Evolutionary conservation across 106 monocot species (phyloP).

Genomic region (Dendrobium chrysotoxum): DNA sequence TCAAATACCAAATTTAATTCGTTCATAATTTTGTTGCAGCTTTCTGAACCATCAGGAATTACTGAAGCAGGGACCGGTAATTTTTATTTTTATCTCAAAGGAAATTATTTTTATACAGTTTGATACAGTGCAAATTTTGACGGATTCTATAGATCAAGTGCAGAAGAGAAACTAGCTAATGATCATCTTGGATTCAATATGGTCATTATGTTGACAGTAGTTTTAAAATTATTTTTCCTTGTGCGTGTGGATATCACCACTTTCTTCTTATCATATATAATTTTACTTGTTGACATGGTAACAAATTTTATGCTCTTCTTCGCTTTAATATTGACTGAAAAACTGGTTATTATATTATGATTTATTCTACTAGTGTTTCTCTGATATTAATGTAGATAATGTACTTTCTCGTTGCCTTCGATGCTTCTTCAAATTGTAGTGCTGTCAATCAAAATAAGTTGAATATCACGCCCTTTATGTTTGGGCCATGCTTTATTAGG

Average conservation of each 20-base stretch:
- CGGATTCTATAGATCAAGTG: background rate
- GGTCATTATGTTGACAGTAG: background rate
- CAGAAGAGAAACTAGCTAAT: background rate
- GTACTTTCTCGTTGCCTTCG: background rate
- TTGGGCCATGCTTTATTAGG: too few species aligned
- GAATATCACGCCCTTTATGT: background rate
- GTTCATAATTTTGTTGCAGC: constrained; percentile 45
- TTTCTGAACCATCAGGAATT: constrained; percentile 92
- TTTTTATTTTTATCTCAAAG: background rate
- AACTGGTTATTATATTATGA: background rate
- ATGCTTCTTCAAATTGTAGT: background rate
- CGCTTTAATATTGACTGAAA: background rate
- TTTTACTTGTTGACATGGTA: background rate
- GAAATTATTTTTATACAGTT: background rate
- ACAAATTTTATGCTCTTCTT: too few species aligned
- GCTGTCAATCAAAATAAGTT: background rate
- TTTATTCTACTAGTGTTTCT: background rate
- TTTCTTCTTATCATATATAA: background rate
- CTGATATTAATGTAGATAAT: background rate
- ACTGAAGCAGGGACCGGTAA: constrained; percentile 71
- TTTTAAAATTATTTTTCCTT: background rate
- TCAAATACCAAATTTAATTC: background rate
- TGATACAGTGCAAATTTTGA: background rate
- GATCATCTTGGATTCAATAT: background rate
- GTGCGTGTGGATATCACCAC: background rate